A percentile compares a stretch with the other conserved stretches of the same genome.
Conservation (phyloP, 202 grass and related monocot species). For the Elaeis oleifera region DNA sequence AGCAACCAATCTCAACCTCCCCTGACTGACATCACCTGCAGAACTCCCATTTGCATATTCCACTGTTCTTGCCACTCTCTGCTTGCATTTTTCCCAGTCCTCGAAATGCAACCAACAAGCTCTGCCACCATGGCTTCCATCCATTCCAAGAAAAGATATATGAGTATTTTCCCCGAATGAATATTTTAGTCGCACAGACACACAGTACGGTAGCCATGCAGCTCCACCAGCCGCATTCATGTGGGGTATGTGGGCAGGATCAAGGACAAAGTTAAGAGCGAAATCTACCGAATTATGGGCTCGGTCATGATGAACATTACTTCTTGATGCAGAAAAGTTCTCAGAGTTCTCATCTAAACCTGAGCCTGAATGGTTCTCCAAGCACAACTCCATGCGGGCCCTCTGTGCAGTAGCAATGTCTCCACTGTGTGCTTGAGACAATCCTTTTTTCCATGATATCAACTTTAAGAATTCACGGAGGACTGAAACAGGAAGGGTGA, state of each 20-base stretch:
- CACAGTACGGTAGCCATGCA: slow-evolving; percentile 91
- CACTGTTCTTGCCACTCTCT: slow-evolving; percentile 70
- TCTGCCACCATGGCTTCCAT: slow-evolving; percentile 91
- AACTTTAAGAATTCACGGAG: slow-evolving; percentile 82
- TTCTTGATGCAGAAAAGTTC: slow-evolving; percentile 45
- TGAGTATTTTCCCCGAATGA: slow-evolving; percentile 76
- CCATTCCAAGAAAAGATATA: slow-evolving; percentile 65
- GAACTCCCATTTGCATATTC: slow-evolving; percentile 60
- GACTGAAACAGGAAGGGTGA: slow-evolving; percentile 84
- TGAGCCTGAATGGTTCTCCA: slow-evolving; percentile 85
- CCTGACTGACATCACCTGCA: slow-evolving; percentile 64
- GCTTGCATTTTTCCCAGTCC: slow-evolving; percentile 93
- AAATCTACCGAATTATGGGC: slow-evolving; percentile 77
- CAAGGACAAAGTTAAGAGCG: slow-evolving; percentile 94
- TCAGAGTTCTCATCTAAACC: slow-evolving; percentile 44
- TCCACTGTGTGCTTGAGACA: slow-evolving; percentile 55
- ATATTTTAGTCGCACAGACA: slow-evolving; percentile 76
- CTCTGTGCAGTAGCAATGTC: slow-evolving; percentile 85
- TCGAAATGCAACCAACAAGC: slow-evolving; percentile 77
- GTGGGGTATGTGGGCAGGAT: slow-evolving; percentile 67
- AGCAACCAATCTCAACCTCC: slow-evolving; percentile 76
- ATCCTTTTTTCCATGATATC: slow-evolving; percentile 92
- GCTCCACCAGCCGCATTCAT: slow-evolving; percentile 97
- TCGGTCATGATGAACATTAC: slow-evolving; percentile 86
- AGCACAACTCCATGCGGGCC: slow-evolving; percentile 83